Evolutionary conservation across 2,329 filamentous ascomycete species (phyloP), one percentile per base, ranked within the genome.

Genomic region (Exophiala aquamarina): DNA sequence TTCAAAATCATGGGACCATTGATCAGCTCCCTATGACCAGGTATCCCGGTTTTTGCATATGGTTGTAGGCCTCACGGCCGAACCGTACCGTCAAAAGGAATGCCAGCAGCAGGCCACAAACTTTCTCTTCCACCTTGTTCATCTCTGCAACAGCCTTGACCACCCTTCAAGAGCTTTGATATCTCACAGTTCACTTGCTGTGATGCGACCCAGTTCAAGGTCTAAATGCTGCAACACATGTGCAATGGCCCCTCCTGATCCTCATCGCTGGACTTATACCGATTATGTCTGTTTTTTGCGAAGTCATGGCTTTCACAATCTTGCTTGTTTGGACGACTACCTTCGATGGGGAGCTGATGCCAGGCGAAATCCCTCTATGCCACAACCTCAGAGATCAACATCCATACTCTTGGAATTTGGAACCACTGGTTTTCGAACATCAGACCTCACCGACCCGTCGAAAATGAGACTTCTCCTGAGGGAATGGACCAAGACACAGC

Each of bases 231-330:
- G 54, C 41, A 41, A 42, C 13, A 56, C 51, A 20, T 56, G 54
- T 32, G 47, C 45, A 7, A 56, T 56, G 54, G 51, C 54, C 37
- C 54, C 54, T 31, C 31, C 51, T 34, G 54, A 56, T 50, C 51
- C 54, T 15, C 44, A 49, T 21, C 51, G 43, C 17, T 56, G 54
- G 54, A 56, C 54, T 8, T 56, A 52, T 37, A 54, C 54, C 28
- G 54, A 56, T 38, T 56, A 56, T 32, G 54, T 54, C 15, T 56
- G 54, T 40, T 56, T 56, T 29, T 26, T 56, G 3, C 41, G 51
- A 13, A 51, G 50, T n/a, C 54, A 56, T 46, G 54, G 54, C 7
- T 56, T 54, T 48, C 54, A 54, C 44, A 56, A 56, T 37, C 51
- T 56, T 23, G 43, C 47, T 23, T 44, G 45, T 17, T 42, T 56